These are phyloP conservation scores for Leccinum subgranulosum DNA, from an alignment of 768 basidiomycete species.

Conservation along the genomic window DNA sequence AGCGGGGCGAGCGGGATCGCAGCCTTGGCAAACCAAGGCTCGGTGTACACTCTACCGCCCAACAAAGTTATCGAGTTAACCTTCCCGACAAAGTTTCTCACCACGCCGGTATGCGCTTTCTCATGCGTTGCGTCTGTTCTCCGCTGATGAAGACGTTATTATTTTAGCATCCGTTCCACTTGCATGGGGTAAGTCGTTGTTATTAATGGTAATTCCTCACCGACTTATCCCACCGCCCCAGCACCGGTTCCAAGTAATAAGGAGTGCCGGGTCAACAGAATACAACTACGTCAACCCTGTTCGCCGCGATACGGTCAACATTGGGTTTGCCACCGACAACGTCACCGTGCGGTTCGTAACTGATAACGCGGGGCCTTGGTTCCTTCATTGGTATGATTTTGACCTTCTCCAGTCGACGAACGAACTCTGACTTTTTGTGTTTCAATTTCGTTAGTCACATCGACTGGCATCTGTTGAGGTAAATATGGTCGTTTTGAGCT, in stretches of 20 bases:
- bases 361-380: conserved; percentile 50
- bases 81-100: conserved; percentile 3
- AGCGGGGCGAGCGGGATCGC: conserved; percentile 35
- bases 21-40: conserved; percentile 37
- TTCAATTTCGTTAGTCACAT: conserved; percentile 16
- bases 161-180: conserved; percentile 40
- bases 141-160: neutral
- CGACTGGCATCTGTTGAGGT: conserved; percentile 22
- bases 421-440: neutral
- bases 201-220: neutral
- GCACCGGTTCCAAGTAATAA: conserved; percentile 42
- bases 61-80: conserved; percentile 46
- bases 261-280: conserved; percentile 33
- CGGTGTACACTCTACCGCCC: conserved; percentile 40
- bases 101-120: conserved; percentile 30
- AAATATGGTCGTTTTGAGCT: neutral
- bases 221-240: conserved; percentile 11
- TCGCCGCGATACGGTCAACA: conserved; percentile 47
- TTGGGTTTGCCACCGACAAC: conserved; percentile 31
- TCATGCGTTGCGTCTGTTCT: neutral
- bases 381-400: neutral
- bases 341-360: conserved; percentile 61
- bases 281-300: conserved; percentile 52
- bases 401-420: neutral
- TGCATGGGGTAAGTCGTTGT: conserved; percentile 39